Base-by-base conservation (phyloP, 1,284 basidiomycete species). In the Filobasidium uniguttulatum region DNA sequence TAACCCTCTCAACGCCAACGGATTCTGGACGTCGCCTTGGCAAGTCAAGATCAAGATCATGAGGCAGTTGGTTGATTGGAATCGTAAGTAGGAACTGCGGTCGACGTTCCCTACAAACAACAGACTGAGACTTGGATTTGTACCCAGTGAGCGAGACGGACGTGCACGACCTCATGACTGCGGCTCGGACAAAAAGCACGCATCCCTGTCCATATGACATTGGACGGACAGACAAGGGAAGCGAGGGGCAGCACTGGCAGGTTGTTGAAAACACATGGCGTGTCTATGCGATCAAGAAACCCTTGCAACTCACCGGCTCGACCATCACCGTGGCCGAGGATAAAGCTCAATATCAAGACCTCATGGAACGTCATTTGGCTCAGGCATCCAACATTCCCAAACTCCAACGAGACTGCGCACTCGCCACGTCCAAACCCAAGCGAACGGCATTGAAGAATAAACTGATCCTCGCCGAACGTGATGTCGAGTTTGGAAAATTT, bases 1-100 rank as follows among this genome's bases (percentile, higher is more conserved):
- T n/a, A 55, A 55, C 31, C 53, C 53, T 0, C 26, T 55, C 20
- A 8, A 20, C 3, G 23, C 40, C 6, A 22, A 50, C 9, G 49
- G 49, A 4, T 55, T 55, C 41, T 50, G 49, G 49, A 41, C 35
- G 3, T 46, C 47, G 15, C 17, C 23, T 7, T 55, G 53, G 53
- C 40, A 47, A 9, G 46, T 35, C 4, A 48, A 47, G 22, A 19
- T 49, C 26, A 55, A 50, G 43, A 51, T 55, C 23, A 29, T 55
- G 30, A 47, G 53, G 23, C 53, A 55, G 28, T n/a, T 55, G 38
- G 49, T 55, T 5, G 53, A 55, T 26, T 55, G 53, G 53, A 50
- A 47, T 20, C 36, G 53, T 55, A 38, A 35, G 49, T 41, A 12
- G 25, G 14, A 22, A 15, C n/a, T 20, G 26, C 17, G 15, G 26